Conservation (phyloP, 495 filamentous ascomycete species). For the Annulohypoxylon nitens region DNA sequence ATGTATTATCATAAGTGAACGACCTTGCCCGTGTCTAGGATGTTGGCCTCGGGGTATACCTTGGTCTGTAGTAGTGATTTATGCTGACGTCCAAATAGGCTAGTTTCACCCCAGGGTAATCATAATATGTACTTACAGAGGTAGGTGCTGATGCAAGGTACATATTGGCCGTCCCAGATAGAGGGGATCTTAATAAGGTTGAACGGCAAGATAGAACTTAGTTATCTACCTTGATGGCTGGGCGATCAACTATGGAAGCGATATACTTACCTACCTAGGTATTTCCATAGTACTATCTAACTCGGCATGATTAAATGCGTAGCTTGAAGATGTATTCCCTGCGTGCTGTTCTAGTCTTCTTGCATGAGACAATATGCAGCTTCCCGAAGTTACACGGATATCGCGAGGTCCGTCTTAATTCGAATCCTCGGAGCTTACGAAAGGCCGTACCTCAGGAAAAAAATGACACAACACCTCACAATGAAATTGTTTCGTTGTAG, state of each 20-base stretch:
- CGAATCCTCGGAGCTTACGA: not conserved
- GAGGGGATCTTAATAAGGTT: not conserved
- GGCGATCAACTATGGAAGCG: not conserved
- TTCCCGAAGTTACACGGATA: conserved; percentile 21
- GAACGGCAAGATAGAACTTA: not conserved
- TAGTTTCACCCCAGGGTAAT: too few species aligned
- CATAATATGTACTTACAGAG: too few species aligned
- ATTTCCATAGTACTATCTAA: too few species aligned
- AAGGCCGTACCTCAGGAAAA: not conserved
- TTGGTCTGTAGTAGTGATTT: not conserved
- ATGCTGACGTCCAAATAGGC: not conserved
- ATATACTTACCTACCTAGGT: not conserved
- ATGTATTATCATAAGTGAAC: conserved; percentile 43
- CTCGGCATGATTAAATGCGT: not conserved
- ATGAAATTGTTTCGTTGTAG: not conserved
- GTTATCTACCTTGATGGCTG: not conserved
- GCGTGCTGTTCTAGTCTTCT: not conserved
- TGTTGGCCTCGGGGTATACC: not conserved
- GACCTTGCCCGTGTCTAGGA: not conserved
- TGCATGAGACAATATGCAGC: conserved; percentile 10
- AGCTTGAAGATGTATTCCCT: not conserved
- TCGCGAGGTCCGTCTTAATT: not conserved
- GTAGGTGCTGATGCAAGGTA: not conserved
- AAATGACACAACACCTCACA: too few species aligned
- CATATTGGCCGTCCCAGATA: not conserved